These are phyloP conservation scores for Peniophora sp. DNA, from an alignment of 1,284 basidiomycete genomes.

Conservation along the genomic window DNA sequence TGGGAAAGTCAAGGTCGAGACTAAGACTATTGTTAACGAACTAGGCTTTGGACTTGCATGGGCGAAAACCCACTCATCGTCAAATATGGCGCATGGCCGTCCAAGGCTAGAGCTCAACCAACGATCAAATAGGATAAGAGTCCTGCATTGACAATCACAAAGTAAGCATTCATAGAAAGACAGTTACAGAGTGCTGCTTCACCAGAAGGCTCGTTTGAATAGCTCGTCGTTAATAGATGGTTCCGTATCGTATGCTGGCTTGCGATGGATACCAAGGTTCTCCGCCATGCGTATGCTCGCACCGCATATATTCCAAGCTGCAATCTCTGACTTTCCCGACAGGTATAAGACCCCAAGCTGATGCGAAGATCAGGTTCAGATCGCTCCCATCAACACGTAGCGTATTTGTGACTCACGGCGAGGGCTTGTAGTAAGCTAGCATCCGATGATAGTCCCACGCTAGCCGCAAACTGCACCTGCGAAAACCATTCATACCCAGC, in stretches of 20 bases:
- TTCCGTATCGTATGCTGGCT: conserved; percentile 20
- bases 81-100: conserved; percentile 72
- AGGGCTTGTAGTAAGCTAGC: conserved; percentile 39
- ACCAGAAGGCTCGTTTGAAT: conserved; percentile 66
- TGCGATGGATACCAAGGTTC: conserved; percentile 32
- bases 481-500: conserved; percentile 70
- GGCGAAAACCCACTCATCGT: conserved; percentile 61
- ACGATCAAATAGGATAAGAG: conserved; percentile 54
- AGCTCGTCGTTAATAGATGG: conserved; percentile 36
- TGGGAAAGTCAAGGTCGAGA: conserved; percentile 51
- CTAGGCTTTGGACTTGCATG: background rate
- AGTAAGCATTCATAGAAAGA: background rate
- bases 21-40: conserved; percentile 15
- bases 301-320: conserved; percentile 41
- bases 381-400: background rate
- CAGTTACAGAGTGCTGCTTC: background rate
- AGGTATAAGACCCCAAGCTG: conserved; percentile 26
- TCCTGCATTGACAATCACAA: conserved; percentile 31
- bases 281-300: conserved; percentile 40
- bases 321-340: conserved; percentile 37
- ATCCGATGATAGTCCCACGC: conserved; percentile 47
- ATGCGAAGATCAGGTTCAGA: background rate
- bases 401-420: conserved; percentile 5
- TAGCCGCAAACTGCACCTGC: conserved; percentile 51
- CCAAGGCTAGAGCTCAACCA: conserved; percentile 63